Evolutionary conservation across 306 rosid genomes (phyloP).

Genomic region (Quercus gilva): DNA sequence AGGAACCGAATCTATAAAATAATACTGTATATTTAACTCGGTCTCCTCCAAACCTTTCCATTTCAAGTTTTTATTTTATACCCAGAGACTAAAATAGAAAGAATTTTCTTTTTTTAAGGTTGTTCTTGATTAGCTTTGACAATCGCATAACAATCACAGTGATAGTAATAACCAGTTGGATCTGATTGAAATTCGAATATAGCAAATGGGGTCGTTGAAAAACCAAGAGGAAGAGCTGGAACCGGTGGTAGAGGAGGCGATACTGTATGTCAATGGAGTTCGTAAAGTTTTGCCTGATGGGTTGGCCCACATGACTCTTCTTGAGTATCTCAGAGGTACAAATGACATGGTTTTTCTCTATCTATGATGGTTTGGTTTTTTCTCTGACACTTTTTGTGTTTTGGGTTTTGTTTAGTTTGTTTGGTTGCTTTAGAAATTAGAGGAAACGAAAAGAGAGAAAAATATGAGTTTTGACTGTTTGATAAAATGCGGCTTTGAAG

Average conservation of each 20-base stretch:
- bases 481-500: not conserved
- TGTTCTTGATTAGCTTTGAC: not conserved
- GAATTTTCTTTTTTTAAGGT: not conserved
- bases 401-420: not conserved
- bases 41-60: not conserved
- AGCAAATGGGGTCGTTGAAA: constrained; percentile 72
- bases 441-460: not conserved
- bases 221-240: constrained; percentile 28
- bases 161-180: too few relatives aligned
- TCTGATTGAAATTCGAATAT: not conserved
- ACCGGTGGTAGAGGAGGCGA: constrained; percentile 40
- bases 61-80: not conserved
- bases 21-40: too few relatives aligned
- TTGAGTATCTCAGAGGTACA: constrained; percentile 92
- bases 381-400: not conserved
- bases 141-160: not conserved
- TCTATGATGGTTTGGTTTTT: not conserved
- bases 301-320: constrained; percentile 80
- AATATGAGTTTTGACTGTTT: not conserved
- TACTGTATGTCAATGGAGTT: constrained; percentile 66
- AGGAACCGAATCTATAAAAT: too few relatives aligned
- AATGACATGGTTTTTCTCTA: not conserved
- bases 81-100: not conserved
- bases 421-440: constrained; percentile 1
- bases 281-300: constrained; percentile 75